Evolutionary conservation across 2,329 filamentous ascomycete species (phyloP).

Genomic region (Pseudogymnoascus sp.): DNA sequence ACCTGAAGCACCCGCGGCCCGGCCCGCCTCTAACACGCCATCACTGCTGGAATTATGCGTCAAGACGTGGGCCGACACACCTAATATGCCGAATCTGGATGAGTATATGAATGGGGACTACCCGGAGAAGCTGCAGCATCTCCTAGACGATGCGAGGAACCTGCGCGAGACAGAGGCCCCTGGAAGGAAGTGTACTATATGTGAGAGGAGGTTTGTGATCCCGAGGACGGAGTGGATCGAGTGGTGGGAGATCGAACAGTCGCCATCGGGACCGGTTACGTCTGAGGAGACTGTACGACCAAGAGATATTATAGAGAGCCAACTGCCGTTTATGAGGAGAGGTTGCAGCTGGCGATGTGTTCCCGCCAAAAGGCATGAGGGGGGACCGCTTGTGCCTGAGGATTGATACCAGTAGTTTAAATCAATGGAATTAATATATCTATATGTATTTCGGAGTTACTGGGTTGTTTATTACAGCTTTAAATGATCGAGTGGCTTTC

Average conservation of each 20-base stretch:
- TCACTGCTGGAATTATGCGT: slow-evolving; percentile 28
- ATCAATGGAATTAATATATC: not conserved
- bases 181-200: slow-evolving; percentile 45
- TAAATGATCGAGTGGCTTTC: not conserved
- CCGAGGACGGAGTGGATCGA: slow-evolving; percentile 55
- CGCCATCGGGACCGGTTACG: slow-evolving; percentile 13
- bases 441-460: not conserved
- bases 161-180: slow-evolving; percentile 41
- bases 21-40: slow-evolving; percentile 20
- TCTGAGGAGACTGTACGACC: slow-evolving; percentile 21
- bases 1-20: slow-evolving; percentile 18
- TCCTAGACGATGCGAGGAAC: slow-evolving; percentile 16
- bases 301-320: slow-evolving; percentile 26
- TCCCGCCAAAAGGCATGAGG: slow-evolving; percentile 12
- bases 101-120: slow-evolving; percentile 18
- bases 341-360: slow-evolving; percentile 30
- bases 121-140: slow-evolving; percentile 18
- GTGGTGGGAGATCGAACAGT: slow-evolving; percentile 44
- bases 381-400: not conserved
- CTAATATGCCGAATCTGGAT: slow-evolving; percentile 20
- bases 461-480: not conserved
- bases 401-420: not conserved
- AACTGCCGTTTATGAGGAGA: slow-evolving; percentile 29
- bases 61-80: slow-evolving; percentile 19
- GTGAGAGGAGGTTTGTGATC: slow-evolving; percentile 41